Percentiles rank a stretch among this genome's conserved stretches.
Conservation (phyloP, 2,329 filamentous ascomycete species). For the Furcasterigmium furcatum region DNA sequence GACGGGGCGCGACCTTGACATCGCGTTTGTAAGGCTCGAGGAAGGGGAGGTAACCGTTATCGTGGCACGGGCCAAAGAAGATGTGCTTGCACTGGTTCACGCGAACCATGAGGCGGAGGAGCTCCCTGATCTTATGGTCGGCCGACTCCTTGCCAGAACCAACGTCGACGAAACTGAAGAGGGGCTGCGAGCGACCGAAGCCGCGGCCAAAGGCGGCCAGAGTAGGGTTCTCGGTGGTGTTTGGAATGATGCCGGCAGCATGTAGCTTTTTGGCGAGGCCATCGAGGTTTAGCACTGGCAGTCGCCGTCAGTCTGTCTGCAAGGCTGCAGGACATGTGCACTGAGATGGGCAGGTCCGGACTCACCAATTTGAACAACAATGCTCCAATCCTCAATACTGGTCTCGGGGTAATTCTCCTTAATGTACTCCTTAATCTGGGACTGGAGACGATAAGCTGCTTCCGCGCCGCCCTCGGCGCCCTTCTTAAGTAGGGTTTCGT, state of each 20-base stretch:
- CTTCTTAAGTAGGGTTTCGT: constrained; percentile 22
- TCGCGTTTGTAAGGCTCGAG: constrained; percentile 26
- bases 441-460: constrained; percentile 23
- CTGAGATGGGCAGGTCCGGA: too few relatives aligned
- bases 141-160: constrained; percentile 29
- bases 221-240: constrained; percentile 11
- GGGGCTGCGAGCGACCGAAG: constrained; percentile 26
- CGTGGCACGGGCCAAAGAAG: constrained; percentile 27
- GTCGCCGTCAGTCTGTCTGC: constrained; percentile 17
- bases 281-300: constrained; percentile 24
- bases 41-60: constrained; percentile 29
- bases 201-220: constrained; percentile 26
- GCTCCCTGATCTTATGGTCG: constrained; percentile 29
- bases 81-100: constrained; percentile 25
- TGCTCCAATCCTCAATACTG: constrained; percentile 24
- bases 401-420: constrained; percentile 17
- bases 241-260: constrained; percentile 18
- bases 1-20: constrained; percentile 16
- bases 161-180: constrained; percentile 30
- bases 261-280: constrained; percentile 24
- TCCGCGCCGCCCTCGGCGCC: constrained; percentile 27
- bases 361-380: too few relatives aligned
- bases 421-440: constrained; percentile 17
- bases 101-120: constrained; percentile 27
- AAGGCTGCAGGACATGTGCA: too few relatives aligned